Base-by-base conservation (phyloP, 1,284 basidiomycete species). In the Tilletiaria anomala region DNA sequence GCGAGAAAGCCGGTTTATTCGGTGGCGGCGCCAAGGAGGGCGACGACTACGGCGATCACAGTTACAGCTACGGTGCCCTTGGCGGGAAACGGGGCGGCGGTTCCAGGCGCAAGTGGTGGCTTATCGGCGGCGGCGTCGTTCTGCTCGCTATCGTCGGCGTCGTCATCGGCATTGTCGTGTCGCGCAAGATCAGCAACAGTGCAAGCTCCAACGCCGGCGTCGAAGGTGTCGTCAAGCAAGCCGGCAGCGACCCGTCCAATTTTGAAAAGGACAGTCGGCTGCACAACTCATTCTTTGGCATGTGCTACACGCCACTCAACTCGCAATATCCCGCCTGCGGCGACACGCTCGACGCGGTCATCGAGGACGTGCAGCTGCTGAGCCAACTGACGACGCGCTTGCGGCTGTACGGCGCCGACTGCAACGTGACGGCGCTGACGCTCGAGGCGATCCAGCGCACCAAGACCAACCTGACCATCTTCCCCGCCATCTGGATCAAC, bases 381-480 rank as follows among this genome's bases (percentile, higher is more conserved):
- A 62, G 64, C 5, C 69, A 69, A 39, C 44, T 69, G 8, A 70
- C 68, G 4, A 58, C 53, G 5, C 43, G 62, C 0, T 39, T 67
- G 19, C 46, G 65, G 8, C 40, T 62, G 26, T 65, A 64, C 49
- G 66, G 66, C 6, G 48, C 63, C 70, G 76, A 75, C 48, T 77
- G 75, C 57, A 72, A 74, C 50, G 70, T 71, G 32, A 72, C 73
- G 3, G 68, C 70, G 11, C 53, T 74, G 17, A 71, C 75, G 2
- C 73, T 87, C 26, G 77, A 83, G 52, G 84, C 83, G 1, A 83
- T 97, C 64, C 73, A 81, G 59, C 77, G 79, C 57, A 91, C 87
- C 37, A 84, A 91, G 68, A 83, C 86, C 41, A 74, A 91, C 69
- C 75, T 96, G 76, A 72, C 70, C 8, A 82, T 94, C 12, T 93